A percentile compares a stretch with the other conserved stretches of the same genome.
Conservation (phyloP, 2,329 filamentous ascomycete genomes). For the Aspergillus piperis region DNA sequence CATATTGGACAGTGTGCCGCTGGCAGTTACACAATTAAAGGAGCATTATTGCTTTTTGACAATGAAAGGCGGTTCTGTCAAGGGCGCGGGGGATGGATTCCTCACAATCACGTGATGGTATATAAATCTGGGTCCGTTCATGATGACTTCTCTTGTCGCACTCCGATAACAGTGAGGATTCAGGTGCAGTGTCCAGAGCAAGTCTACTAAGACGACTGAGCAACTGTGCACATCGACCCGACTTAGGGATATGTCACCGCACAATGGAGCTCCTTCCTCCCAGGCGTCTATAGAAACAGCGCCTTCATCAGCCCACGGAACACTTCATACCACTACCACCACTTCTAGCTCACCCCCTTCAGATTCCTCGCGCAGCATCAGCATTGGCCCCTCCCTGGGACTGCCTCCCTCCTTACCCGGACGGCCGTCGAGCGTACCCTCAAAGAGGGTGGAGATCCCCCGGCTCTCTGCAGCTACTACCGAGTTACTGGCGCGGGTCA, state of each 20-base stretch:
- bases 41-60: neutral
- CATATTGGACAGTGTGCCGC: neutral
- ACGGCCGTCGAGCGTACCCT: conserved; percentile 12
- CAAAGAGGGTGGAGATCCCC: conserved; percentile 25
- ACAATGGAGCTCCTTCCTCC: conserved; percentile 25
- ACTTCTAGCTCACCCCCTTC: conserved; percentile 18
- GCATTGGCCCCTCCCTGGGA: conserved; percentile 13
- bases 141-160: conserved; percentile 1
- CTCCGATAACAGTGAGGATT: conserved; percentile 2
- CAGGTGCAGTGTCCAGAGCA: neutral
- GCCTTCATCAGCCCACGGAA: conserved; percentile 20
- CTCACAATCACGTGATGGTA: conserved; percentile 30
- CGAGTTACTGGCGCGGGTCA: conserved; percentile 28
- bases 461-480: conserved; percentile 30
- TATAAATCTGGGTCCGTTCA: conserved; percentile 31
- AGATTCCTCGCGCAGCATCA: conserved; percentile 11
- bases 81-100: conserved; percentile 8
- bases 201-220: neutral
- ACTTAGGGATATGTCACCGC: conserved; percentile 26
- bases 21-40: neutral
- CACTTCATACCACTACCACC: conserved; percentile 14
- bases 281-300: conserved; percentile 28
- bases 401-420: conserved; percentile 11
- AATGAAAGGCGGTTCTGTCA: neutral
- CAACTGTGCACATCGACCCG: neutral